Base-by-base conservation (phyloP, 2,329 filamentous ascomycete species). In the Apiospora rasikravindrae region DNA sequence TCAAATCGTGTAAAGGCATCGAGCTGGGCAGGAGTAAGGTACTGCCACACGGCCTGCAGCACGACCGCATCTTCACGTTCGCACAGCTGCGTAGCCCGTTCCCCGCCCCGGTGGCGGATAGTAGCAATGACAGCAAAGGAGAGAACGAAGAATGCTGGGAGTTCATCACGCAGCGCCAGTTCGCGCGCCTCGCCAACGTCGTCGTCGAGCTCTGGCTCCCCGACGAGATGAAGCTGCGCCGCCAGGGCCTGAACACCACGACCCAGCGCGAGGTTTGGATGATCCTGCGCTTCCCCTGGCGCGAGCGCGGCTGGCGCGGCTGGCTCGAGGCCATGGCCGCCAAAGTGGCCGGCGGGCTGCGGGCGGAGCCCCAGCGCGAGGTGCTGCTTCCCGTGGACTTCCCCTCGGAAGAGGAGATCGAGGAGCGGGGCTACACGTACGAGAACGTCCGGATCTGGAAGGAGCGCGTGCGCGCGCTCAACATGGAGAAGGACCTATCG, bases 11-110 rank as follows among this genome's bases (percentile, higher is more conserved):
- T 80, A 86, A 85, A 71, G 93, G 92, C 40, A 90, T 97, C 71
- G 94, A 96, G 82, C 82, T 98, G 67, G 83, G 88, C 69, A 84
- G 87, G 73, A 89, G 89, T 73, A 88, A 89, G 70, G 87, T 96
- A 22, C 82, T 94, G 66, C 84, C 89, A 7, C 89, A 89, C 2
- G 94, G 95, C 2, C 86, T 97, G 71, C 88, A 92, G 79, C 93
- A 92, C 81, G 95, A 98, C 82, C 90, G 94, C 7, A 89, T 96
- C 76, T 97, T 95, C 84, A 92, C 90, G 67, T 94, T 98, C 79
- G 94, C 93, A 1, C 92, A 95, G 81, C 84, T 88, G 73, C 84
- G 84, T 79, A 86, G 84, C 77, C 83, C 84, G 49, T 87, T 86
- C 76, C 83, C 84, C 51, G 86, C 86, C 73, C 84, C 86, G 2